Evolutionary conservation across 2,329 filamentous ascomycete genomes (phyloP), one percentile per base, ranked within the genome.

Genomic region (Fusarium verticillioides): DNA sequence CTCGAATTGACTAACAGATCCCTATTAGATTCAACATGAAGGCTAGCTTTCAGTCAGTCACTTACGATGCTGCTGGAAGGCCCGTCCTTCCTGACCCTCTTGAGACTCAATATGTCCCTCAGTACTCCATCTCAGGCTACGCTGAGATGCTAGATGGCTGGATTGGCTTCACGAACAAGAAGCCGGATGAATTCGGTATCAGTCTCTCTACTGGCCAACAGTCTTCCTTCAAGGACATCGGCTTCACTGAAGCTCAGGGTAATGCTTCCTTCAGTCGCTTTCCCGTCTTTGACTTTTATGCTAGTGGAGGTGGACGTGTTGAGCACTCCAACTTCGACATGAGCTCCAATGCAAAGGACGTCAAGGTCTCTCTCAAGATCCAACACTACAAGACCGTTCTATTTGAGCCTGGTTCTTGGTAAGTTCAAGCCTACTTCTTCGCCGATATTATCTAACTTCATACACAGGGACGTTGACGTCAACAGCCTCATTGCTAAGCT

Each of bases 401-500:
- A 2, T 54, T 54, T 2, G 34, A 54, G 7, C 50, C 50, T 10
- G 50, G 50, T 9, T 54, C 50, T 7, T 54, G 50, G 34, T 54
- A n/a, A 18, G 23, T n/a, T 9, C 2, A 1, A 13, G 2, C 0
- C 1, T 19, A 16, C 13, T 40, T 1, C 1, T 2, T 18, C 23
- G 7, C 2, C 5, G 8, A 23, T 3, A 4, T 30, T 4, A 12
- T 10, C 36, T 42, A n/a, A 54, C 19, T 16, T 4, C 2, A 2
- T 21, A 4, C 7, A 4, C 5, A 54, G 50, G 50, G 30, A 54
- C 23, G 36, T 54, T 4, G 50, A 54, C 28, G 36, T 30, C 26
- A 54, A 54, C 19, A 42, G 50, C 7, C 50, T 54, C 10, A 54
- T 54, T 36, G 50, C 36, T 12, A 54, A 42, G 10, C 50, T 54